Percentiles rank a stretch among this genome's conserved stretches.
Conservation (phyloP, 1,139 yeast genomes). For the Oligophagozyma castellii region DNA sequence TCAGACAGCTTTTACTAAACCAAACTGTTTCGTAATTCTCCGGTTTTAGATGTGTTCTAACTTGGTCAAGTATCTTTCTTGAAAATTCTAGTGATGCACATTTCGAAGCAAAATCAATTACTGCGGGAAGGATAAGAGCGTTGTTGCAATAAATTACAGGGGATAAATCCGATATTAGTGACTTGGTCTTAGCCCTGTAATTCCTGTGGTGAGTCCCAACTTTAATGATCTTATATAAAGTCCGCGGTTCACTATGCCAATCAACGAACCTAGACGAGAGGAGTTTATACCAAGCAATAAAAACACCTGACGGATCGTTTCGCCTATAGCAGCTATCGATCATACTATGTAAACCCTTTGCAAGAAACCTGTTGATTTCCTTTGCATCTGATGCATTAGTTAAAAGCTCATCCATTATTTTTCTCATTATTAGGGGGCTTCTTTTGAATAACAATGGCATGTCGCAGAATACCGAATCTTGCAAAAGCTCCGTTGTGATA, state of each 20-base stretch:
- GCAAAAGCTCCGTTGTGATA: too few relatives aligned
- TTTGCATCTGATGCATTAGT: constrained; percentile 2
- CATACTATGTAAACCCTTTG: constrained; percentile 9
- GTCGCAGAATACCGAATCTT: constrained; percentile 6
- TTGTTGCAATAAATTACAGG: constrained; percentile 26
- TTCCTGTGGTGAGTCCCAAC: constrained; percentile 24
- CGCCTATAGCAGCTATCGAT: constrained; percentile 14
- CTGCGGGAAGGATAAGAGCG: constrained; percentile 26
- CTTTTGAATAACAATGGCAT: constrained; percentile 11
- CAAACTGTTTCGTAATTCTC: constrained; percentile 17
- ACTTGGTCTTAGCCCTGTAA: constrained; percentile 21
- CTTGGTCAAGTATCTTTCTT: constrained; percentile 21
- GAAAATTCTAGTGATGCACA: constrained; percentile 20
- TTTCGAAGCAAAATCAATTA: constrained; percentile 25
- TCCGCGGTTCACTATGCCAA: constrained; percentile 15
- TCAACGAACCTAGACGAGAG: constrained; percentile 10
- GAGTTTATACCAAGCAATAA: constrained; percentile 16
- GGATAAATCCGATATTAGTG: constrained; percentile 24
- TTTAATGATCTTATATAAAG: constrained; percentile 23
- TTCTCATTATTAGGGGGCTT: constrained; percentile 7
- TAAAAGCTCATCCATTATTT: constrained; percentile 8
- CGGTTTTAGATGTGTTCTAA: constrained; percentile 9
- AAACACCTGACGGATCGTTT: constrained; percentile 19
- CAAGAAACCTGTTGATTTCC: constrained; percentile 5
- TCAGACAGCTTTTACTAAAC: constrained; percentile 17